Percentiles rank a stretch among this genome's conserved stretches.
Conservation (phyloP, 352 stramenopile species). For the Phytopythium litorale region DNA sequence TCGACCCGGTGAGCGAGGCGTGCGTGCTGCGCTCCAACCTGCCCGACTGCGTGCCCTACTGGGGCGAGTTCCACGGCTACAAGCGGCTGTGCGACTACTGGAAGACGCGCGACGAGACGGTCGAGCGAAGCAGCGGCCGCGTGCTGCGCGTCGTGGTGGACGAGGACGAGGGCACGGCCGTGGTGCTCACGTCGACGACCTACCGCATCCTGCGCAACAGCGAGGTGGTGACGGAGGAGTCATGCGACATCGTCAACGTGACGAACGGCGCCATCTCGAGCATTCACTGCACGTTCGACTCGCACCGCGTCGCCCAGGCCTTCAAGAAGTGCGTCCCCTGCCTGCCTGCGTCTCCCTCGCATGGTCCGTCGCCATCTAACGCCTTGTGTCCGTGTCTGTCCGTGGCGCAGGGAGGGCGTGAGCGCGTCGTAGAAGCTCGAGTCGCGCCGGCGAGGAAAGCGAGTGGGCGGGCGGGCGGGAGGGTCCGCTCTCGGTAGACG, state of each 20-base stretch:
- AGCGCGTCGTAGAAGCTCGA: conserved; percentile 54
- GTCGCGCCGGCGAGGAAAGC: not conserved
- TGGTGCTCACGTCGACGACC: conserved; percentile 87
- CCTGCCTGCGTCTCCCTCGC: not conserved
- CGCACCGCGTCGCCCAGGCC: conserved; percentile 73
- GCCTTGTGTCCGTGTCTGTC: conserved; percentile 8
- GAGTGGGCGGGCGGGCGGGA: conserved; percentile 6
- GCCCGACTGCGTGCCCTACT: conserved; percentile 82
- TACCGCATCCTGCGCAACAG: conserved; percentile 86
- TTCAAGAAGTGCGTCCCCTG: conserved; percentile 73
- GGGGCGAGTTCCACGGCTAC: conserved; percentile 87
- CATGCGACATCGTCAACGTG: conserved; percentile 82
- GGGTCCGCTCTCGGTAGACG: conserved; percentile 4
- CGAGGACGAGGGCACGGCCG: conserved; percentile 82
- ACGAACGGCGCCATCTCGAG: conserved; percentile 68
- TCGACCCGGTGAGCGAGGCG: conserved; percentile 60
- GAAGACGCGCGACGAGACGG: conserved; percentile 85
- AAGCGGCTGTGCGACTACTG: conserved; percentile 85
- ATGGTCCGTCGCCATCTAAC: not conserved
- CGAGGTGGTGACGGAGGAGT: conserved; percentile 82
- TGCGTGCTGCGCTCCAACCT: conserved; percentile 85
- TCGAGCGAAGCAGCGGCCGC: conserved; percentile 77
- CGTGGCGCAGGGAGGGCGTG: conserved; percentile 53
- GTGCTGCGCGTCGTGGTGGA: conserved; percentile 82
- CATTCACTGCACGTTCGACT: conserved; percentile 89